A percentile compares a stretch with the other conserved stretches of the same genome.
phyloP scores from a whole-genome alignment of 225 moss, liverwort and hornwort species.

The Bryum argenteum region DNA sequence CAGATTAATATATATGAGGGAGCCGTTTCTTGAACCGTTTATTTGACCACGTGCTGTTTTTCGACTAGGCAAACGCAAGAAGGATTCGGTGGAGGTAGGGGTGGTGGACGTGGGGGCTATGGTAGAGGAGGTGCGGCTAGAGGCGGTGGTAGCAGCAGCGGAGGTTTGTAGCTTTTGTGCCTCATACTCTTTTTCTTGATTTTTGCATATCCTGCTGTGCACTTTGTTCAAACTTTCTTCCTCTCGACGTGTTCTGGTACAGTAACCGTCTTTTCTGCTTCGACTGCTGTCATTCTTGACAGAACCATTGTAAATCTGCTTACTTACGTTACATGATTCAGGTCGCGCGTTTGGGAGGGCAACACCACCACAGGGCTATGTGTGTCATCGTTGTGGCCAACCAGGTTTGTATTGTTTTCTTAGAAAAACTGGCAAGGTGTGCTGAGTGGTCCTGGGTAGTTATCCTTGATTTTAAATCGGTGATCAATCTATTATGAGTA shows the following conservation, averaged over 20 bases:
- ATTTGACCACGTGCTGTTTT: slow-evolving; percentile 21
- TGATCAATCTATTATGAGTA: not conserved
- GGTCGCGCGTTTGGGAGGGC: slow-evolving; percentile 93
- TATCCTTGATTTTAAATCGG: not conserved
- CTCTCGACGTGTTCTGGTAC: not conserved
- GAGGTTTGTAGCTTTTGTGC: slow-evolving; percentile 36
- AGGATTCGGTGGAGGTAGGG: slow-evolving; percentile 77
- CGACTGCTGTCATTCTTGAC: slow-evolving; percentile 1
- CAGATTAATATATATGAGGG: not conserved
- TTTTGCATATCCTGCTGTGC: slow-evolving; percentile 7
- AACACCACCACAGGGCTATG: slow-evolving; percentile 94
- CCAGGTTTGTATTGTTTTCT: slow-evolving; percentile 61
- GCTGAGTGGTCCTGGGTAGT: not conserved
- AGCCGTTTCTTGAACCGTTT: not conserved
- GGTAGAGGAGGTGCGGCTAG: slow-evolving; percentile 80
- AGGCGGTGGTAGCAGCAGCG: slow-evolving; percentile 53
- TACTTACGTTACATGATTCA: slow-evolving; percentile 21
- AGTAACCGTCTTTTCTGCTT: not conserved
- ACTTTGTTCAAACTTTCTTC: not conserved
- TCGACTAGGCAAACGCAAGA: slow-evolving; percentile 90
- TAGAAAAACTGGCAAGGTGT: not conserved
- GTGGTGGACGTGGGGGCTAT: slow-evolving; percentile 82
- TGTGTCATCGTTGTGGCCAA: slow-evolving; percentile 98
- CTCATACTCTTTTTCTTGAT: not conserved
- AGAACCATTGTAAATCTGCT: slow-evolving; percentile 7